These are phyloP conservation scores for Rhodotorula mucilaginosa DNA, from an alignment of 1,284 basidiomycete species.

Conservation along the genomic window DNA sequence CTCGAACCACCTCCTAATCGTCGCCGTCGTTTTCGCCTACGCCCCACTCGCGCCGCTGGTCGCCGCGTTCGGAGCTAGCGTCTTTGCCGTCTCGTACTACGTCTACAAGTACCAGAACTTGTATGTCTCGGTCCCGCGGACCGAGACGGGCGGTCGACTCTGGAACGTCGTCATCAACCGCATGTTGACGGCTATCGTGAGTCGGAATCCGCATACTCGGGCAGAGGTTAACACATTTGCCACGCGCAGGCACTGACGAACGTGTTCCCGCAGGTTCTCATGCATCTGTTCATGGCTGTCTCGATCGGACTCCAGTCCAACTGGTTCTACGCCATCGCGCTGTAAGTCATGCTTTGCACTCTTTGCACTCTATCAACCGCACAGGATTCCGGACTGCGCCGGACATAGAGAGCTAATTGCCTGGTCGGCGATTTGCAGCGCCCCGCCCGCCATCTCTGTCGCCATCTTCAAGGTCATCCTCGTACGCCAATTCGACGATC, in stretches of 20 bases:
- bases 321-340: slow-evolving; percentile 57
- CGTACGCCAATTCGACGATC: slow-evolving; percentile 62
- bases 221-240: too few species aligned
- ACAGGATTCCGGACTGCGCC: neutral
- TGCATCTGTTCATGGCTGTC: slow-evolving; percentile 43
- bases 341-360: slow-evolving; percentile 18
- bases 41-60: slow-evolving; percentile 88
- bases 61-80: slow-evolving; percentile 60
- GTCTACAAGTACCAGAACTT: slow-evolving; percentile 91
- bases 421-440: neutral
- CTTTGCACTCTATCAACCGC: neutral
- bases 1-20: slow-evolving; percentile 71
- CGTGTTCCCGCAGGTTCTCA: slow-evolving; percentile 29
- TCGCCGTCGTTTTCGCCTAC: slow-evolving; percentile 79
- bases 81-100: slow-evolving; percentile 62
- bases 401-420: too few species aligned
- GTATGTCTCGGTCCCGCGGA: slow-evolving; percentile 82
- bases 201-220: slow-evolving; percentile 57
- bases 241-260: slow-evolving; percentile 53
- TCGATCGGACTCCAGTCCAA: slow-evolving; percentile 73
- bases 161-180: slow-evolving; percentile 92
- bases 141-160: slow-evolving; percentile 83
- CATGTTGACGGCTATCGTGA: slow-evolving; percentile 65
- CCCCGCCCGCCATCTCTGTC: slow-evolving; percentile 53
- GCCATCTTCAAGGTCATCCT: slow-evolving; percentile 78